Conservation (phyloP, 371 early-diverging fungal species). For the Funneliformis caledonium region DNA sequence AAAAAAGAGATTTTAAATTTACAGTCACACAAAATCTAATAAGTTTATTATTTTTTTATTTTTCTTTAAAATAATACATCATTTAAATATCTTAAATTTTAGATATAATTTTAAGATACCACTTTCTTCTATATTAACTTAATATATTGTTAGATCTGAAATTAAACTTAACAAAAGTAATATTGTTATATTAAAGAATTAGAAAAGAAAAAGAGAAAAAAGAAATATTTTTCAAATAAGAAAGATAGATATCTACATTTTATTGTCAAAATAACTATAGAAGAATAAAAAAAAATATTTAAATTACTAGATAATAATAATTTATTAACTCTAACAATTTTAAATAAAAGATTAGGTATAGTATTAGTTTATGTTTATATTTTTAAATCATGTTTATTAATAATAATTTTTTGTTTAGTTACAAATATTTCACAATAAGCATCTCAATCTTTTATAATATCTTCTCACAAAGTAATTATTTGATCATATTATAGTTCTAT, state of each 20-base stretch:
- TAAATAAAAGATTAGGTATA: background rate
- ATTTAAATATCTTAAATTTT: too few species aligned
- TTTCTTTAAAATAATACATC: too few species aligned
- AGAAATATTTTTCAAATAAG: conserved; percentile 8
- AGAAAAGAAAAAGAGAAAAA: background rate
- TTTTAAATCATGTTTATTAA: background rate
- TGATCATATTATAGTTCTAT: background rate
- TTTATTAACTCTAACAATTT: too few species aligned
- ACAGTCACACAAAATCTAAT: too few species aligned
- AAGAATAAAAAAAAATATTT: conserved; percentile 15
- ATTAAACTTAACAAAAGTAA: background rate
- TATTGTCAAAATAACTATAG: background rate
- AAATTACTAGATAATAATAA: background rate
- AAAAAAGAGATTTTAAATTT: too few species aligned
- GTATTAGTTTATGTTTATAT: background rate
- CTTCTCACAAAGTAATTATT: background rate
- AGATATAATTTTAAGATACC: background rate
- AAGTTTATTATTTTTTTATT: too few species aligned
- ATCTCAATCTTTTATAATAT: background rate
- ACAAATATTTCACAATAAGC: too few species aligned
- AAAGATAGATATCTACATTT: conserved; percentile 11
- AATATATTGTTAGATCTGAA: conserved; percentile 10
- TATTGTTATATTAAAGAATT: conserved; percentile 11
- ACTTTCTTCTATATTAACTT: background rate
- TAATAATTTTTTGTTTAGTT: background rate